phyloP scores from a whole-genome alignment of 2,329 filamentous ascomycete genomes.

The Aureobasidium vineae region DNA sequence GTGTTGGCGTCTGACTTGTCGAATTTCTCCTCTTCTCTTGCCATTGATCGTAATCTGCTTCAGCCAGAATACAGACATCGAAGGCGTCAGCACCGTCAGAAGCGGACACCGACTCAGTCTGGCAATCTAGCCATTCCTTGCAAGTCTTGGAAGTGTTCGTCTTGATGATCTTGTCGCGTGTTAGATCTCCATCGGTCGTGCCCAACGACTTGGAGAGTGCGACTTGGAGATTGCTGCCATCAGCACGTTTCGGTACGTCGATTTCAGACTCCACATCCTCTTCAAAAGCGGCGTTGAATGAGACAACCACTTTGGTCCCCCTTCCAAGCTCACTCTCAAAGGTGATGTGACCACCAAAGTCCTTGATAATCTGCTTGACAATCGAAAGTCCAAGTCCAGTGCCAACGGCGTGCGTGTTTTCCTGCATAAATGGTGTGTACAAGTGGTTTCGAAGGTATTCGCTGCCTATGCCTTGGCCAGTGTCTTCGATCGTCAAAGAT shows the following conservation, averaged over 20 bases:
- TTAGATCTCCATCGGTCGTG: neutral
- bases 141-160: conserved; percentile 10
- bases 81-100: neutral
- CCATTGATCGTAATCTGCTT: conserved; percentile 26
- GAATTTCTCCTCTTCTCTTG: neutral
- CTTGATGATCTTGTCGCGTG: conserved; percentile 7
- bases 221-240: conserved; percentile 1
- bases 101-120: neutral
- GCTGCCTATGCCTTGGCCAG: conserved; percentile 39
- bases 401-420: conserved; percentile 37
- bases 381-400: conserved; percentile 41
- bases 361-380: conserved; percentile 36
- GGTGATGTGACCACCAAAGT: conserved; percentile 33
- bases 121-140: conserved; percentile 20
- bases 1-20: neutral
- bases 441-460: conserved; percentile 36
- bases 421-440: conserved; percentile 40
- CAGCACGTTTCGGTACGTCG: neutral
- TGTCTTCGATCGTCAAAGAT: conserved; percentile 33
- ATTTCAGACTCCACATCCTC: neutral
- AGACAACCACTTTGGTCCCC: conserved; percentile 31
- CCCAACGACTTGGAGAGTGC: conserved; percentile 10
- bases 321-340: conserved; percentile 34
- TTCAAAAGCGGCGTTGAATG: neutral
- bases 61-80: conserved; percentile 26